Base-by-base conservation (phyloP, 768 basidiomycete genomes). In the Megacollybia marginata region DNA sequence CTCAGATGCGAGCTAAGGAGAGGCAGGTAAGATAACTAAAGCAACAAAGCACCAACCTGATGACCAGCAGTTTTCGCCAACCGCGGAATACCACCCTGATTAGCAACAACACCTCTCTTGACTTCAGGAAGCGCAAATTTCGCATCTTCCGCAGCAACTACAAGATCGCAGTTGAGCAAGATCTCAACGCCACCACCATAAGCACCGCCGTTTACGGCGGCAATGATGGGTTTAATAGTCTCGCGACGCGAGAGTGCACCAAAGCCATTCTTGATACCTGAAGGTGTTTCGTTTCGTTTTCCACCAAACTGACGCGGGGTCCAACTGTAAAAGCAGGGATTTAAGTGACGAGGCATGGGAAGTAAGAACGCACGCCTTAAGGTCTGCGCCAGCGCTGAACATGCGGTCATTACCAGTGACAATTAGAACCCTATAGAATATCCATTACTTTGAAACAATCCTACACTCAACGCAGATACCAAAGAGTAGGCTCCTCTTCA, bases 341-440 rank as follows among this genome's bases (percentile, higher is more conserved):
- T 11, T 15, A 12, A 16, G 20, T 18, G 45, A 34, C 16, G n/a
- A 38, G 32, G 43, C 49, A 32, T 15, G 19, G 13, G 42, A 23
- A 46, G 49, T 16, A 45, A 31, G 5, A 4, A 72, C 80, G 51
- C 60, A 87, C 85, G 76, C 77, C 65, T 82, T 81, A 46, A 91
- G 71, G 63, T 91, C 89, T 35, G 85, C 85, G 13, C 88, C 89
- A 13, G 87, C 86, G 56, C 87, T 89, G 65, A 92, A 92, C 1
- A 74, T 59, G 42, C 80, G 76, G 10, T 88, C 88, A 52, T 76
- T 72, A 19, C 88, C 88, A 44, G 88, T 90, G 44, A 91, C 61
- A 55, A 92, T 72, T 34, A 73, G 77, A 9, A 85, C 84, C 88
- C 88, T 90, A 59, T 19, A 15, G 33, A 31, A 15, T 9, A 19